These are phyloP conservation scores for Rhododendron mucronatum DNA, from an alignment of 148 eudicot genomes.

Conservation along the genomic window DNA sequence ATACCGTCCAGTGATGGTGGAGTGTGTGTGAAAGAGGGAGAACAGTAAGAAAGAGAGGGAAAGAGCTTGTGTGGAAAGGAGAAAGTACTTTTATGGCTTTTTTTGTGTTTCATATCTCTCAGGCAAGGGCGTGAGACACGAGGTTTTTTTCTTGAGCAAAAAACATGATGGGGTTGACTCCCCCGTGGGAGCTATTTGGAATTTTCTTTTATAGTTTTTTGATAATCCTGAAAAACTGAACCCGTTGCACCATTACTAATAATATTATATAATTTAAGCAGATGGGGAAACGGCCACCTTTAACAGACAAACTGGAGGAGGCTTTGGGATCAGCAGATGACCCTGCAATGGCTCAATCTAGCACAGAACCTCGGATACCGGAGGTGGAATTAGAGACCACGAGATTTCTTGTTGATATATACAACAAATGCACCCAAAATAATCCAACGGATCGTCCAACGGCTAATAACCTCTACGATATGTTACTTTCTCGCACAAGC, in stretches of 20 bases:
- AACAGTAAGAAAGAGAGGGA: background rate
- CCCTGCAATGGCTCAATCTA: slow-evolving; percentile 29
- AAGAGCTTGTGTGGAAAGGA: background rate
- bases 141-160: background rate
- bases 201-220: background rate
- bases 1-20: background rate
- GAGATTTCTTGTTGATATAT: slow-evolving; percentile 51
- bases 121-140: background rate
- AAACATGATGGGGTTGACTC: background rate
- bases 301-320: slow-evolving; percentile 57
- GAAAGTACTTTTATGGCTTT: too few species aligned
- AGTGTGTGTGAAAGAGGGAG: background rate
- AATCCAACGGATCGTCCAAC: slow-evolving; percentile 73
- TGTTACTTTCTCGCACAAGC: slow-evolving; percentile 38
- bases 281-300: slow-evolving; percentile 68
- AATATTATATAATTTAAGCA: slow-evolving; percentile 26
- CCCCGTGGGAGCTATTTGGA: background rate
- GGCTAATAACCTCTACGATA: slow-evolving; percentile 48
- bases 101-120: background rate
- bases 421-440: slow-evolving; percentile 51
- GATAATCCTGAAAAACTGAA: background rate
- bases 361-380: slow-evolving; percentile 20
- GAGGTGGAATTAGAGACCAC: slow-evolving; percentile 46
- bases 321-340: slow-evolving; percentile 28
- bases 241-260: background rate